phyloP scores from a whole-genome alignment of 2,329 filamentous ascomycete genomes.

The Claviceps spartinae region DNA sequence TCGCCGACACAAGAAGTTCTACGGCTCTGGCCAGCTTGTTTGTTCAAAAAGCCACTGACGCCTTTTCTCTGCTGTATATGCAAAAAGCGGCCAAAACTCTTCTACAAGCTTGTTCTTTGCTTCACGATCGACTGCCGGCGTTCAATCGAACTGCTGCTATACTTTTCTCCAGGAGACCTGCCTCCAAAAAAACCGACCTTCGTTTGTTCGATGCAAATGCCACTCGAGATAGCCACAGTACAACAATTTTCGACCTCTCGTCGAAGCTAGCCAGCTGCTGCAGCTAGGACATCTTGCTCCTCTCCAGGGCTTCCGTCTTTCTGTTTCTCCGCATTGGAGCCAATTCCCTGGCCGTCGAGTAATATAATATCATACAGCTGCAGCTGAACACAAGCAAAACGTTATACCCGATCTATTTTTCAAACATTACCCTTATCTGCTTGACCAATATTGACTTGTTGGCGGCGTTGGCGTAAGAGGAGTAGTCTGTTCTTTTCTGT shows the following conservation, averaged over 20 bases:
- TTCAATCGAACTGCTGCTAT: neutral
- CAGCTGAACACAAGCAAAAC: neutral
- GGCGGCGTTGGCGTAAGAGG: slow-evolving; percentile 12
- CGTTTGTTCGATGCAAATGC: slow-evolving; percentile 17
- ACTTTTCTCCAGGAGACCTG: slow-evolving; percentile 1
- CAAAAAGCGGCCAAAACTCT: slow-evolving; percentile 5
- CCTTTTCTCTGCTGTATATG: neutral
- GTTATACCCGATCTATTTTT: neutral
- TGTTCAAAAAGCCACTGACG: slow-evolving; percentile 1
- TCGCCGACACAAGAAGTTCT: neutral
- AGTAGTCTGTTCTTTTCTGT: neutral
- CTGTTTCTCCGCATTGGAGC: neutral
- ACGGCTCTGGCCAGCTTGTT: neutral
- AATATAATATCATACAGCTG: neutral
- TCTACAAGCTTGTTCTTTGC: neutral
- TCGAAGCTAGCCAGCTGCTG: slow-evolving; percentile 4
- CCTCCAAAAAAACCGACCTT: slow-evolving; percentile 1
- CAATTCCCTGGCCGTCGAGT: slow-evolving; percentile 1
- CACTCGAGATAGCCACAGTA: slow-evolving; percentile 19
- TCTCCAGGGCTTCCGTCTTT: neutral
- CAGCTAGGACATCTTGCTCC: neutral
- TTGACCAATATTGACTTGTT: slow-evolving; percentile 20
- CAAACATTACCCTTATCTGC: neutral
- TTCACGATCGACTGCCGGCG: neutral
- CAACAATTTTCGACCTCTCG: slow-evolving; percentile 16